Conservation (phyloP, 192 early-diverging fungal genomes). For the Coemansia sp. region DNA sequence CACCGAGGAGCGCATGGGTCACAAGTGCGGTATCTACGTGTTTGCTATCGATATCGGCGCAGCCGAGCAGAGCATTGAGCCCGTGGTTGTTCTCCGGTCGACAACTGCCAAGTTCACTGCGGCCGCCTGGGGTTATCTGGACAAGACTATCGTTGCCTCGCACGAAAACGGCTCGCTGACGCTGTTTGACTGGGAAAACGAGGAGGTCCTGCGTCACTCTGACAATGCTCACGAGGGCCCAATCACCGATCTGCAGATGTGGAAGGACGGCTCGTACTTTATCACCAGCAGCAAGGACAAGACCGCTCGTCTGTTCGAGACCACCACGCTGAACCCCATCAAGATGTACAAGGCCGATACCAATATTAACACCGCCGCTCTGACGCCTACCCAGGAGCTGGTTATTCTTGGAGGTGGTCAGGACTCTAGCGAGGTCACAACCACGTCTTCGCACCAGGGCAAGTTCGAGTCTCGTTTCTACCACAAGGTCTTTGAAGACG, state of each 20-base stretch:
- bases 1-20: constrained; percentile 97
- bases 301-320: constrained; percentile 85
- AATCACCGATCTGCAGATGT: constrained; percentile 94
- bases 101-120: constrained; percentile 85
- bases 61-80: constrained; percentile 72
- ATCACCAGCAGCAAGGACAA: constrained; percentile 97
- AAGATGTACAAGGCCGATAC: constrained; percentile 87
- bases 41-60: constrained; percentile 70
- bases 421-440: constrained; percentile 97
- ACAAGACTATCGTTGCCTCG: constrained; percentile 92
- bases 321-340: constrained; percentile 77
- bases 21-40: constrained; percentile 82
- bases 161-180: constrained; percentile 91
- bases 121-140: constrained; percentile 88
- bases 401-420: constrained; percentile 96
- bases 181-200: constrained; percentile 86
- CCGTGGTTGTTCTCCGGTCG: constrained; percentile 71
- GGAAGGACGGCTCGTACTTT: constrained; percentile 85
- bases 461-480: constrained; percentile 98
- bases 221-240: constrained; percentile 61
- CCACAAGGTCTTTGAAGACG: constrained; percentile 95
- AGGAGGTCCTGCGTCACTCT: constrained; percentile 62
- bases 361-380: constrained; percentile 87
- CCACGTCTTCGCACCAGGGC: constrained; percentile 83
- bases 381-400: constrained; percentile 87